Conservation (phyloP, 345 rosid genomes). For the Sisymbrium irio region DNA sequence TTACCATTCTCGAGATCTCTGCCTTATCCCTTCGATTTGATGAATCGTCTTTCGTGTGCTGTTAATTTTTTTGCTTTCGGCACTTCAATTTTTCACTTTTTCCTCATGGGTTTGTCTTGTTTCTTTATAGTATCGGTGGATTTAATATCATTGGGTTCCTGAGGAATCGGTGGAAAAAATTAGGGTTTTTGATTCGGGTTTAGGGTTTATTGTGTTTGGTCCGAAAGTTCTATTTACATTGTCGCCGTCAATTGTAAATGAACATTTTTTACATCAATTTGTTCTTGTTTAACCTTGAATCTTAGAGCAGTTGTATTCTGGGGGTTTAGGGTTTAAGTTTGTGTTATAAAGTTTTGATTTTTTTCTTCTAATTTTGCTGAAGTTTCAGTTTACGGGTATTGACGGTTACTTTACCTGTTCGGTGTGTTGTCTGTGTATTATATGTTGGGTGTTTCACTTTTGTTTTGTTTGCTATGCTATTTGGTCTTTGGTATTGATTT, state of each 20-base stretch:
- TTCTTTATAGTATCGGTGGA: neutral
- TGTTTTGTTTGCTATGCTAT: neutral
- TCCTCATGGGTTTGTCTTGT: neutral
- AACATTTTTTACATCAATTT: neutral
- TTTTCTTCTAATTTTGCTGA: neutral
- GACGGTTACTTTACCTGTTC: neutral
- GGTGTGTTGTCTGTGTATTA: neutral
- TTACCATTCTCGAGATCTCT: neutral
- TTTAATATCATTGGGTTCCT: constrained; percentile 14
- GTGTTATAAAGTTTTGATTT: neutral
- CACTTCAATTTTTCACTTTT: neutral
- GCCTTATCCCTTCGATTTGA: neutral
- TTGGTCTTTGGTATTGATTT: neutral
- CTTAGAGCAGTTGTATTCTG: neutral
- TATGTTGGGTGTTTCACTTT: neutral
- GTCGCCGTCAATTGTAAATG: neutral
- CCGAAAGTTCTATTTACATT: neutral
- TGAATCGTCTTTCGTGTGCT: constrained; percentile 6
- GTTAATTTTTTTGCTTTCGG: neutral
- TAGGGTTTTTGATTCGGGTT: constrained; percentile 20
- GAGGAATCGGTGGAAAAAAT: neutral
- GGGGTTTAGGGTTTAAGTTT: constrained; percentile 22
- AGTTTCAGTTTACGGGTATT: neutral
- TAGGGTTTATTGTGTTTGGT: constrained; percentile 22
- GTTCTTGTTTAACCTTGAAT: neutral